Evolutionary conservation across 192 early-diverging fungal genomes (phyloP).

Genomic region (Backusella liffmaniae): DNA sequence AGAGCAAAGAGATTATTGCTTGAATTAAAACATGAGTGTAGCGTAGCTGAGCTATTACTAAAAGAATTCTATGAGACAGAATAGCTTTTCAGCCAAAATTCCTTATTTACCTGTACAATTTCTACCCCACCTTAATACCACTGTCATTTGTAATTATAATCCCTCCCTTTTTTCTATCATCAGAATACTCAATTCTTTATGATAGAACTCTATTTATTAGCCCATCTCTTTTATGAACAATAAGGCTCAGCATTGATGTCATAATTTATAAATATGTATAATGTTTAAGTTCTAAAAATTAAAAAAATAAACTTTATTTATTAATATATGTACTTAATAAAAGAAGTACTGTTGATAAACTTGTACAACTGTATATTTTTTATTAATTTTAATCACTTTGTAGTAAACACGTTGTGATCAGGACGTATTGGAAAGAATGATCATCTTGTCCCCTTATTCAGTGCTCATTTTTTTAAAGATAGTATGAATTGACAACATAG

Average conservation of each 20-base stretch:
- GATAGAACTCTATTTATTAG: neutral
- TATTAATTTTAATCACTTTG: no score
- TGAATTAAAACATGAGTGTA: neutral
- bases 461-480: no score
- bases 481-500: no score
- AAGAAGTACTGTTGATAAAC: no score
- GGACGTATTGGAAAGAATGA: no score
- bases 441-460: no score
- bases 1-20: neutral
- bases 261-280: neutral
- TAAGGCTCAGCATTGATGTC: neutral
- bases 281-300: neutral
- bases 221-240: neutral
- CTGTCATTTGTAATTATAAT: neutral
- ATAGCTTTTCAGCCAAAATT: neutral
- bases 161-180: neutral
- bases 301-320: no score
- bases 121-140: neutral
- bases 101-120: neutral
- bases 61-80: neutral
- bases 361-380: no score
- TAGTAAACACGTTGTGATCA: no score
- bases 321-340: no score
- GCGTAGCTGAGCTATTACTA: neutral
- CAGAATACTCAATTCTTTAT: neutral